These are phyloP conservation scores for Backusella liffmaniae DNA, from an alignment of 192 early-diverging fungal genomes.

Conservation along the genomic window DNA sequence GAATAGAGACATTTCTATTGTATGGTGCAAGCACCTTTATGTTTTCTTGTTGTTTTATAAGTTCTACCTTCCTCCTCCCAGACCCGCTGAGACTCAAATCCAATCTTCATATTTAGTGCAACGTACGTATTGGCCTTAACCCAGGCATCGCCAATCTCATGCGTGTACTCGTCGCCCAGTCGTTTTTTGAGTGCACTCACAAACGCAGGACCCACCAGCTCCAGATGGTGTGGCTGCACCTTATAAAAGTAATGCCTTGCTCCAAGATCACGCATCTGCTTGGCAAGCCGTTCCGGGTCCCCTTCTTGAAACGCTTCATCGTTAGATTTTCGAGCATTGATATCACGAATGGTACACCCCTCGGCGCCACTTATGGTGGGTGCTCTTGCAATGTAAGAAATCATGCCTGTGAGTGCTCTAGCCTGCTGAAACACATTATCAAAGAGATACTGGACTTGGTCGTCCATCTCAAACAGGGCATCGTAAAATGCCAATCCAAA, in stretches of 20 bases:
- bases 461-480: slow-evolving; percentile 10
- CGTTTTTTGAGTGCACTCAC: slow-evolving; percentile 5
- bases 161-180: slow-evolving; percentile 10
- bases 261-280: slow-evolving; percentile 23
- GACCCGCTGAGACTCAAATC: slow-evolving; percentile 15
- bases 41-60: neutral
- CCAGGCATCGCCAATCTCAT: slow-evolving; percentile 21
- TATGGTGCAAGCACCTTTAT: slow-evolving; percentile 9
- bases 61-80: slow-evolving; percentile 8
- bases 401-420: slow-evolving; percentile 20
- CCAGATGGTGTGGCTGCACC: slow-evolving; percentile 10
- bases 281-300: neutral
- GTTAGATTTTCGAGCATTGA: neutral
- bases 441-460: neutral
- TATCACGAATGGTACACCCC: neutral
- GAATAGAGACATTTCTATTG: neutral
- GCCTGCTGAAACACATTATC: slow-evolving; percentile 19
- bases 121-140: slow-evolving; percentile 16
- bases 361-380: neutral
- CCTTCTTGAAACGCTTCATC: neutral
- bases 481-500: slow-evolving; percentile 21
- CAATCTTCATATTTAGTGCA: slow-evolving; percentile 16
- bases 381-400: slow-evolving; percentile 18
- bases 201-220: slow-evolving; percentile 14
- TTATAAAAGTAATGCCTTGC: slow-evolving; percentile 19